Evolutionary conservation across 257 asterid species (phyloP).

Genomic region (Jasminum sambac): DNA sequence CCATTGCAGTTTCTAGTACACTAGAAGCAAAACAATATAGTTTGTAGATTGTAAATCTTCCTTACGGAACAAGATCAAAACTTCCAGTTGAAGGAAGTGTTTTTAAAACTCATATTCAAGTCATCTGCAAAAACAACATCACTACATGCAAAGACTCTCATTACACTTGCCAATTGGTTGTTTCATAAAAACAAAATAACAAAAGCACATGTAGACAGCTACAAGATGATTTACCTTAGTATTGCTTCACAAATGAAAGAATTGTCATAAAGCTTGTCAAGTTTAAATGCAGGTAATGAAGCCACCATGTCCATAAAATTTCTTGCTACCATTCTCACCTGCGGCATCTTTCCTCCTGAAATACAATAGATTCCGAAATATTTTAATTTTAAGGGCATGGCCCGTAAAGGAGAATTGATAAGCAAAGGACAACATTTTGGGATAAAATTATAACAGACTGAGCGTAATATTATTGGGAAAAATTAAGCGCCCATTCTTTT

Average conservation of each 20-base stretch:
- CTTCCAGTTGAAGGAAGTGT: not conserved
- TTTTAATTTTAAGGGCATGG: not conserved
- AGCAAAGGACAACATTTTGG: not conserved
- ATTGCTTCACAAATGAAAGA: conserved; percentile 94
- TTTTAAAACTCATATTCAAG: not conserved
- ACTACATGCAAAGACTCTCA: not conserved
- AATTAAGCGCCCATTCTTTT: no score
- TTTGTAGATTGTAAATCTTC: not conserved
- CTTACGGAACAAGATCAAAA: not conserved
- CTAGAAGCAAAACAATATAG: not conserved
- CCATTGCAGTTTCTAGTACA: not conserved
- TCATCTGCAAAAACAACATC: not conserved
- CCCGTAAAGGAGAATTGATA: not conserved
- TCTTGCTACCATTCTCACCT: conserved; percentile 84
- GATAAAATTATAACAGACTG: no score
- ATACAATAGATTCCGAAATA: not conserved
- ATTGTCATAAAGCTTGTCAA: conserved; percentile 81
- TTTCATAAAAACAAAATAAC: not conserved
- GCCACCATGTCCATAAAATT: conserved; percentile 99
- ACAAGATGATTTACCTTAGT: conserved; percentile 55
- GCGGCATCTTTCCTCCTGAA: conserved; percentile 63
- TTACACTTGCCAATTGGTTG: not conserved
- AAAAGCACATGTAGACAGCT: conserved; percentile 10
- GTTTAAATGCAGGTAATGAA: conserved; percentile 88
- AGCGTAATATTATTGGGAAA: no score